Base-by-base conservation (phyloP, 768 basidiomycete species). In the Coprinopsis sp. region DNA sequence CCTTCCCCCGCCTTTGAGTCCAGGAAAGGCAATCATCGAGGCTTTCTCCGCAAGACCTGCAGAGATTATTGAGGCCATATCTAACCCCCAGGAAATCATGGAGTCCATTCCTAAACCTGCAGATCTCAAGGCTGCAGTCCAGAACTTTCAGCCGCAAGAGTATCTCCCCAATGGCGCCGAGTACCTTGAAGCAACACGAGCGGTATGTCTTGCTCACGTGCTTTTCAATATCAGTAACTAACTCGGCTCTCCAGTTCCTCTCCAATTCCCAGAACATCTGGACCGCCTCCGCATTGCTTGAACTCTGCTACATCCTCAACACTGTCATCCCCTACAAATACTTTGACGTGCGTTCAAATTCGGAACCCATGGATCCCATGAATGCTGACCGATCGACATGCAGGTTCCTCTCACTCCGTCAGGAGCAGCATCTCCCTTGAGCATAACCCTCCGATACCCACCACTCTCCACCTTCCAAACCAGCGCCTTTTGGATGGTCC, bases 191-290 rank as follows among this genome's bases (percentile, higher is more conserved):
- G 57, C 62, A 27, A 49, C 72, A 30, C 70, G 68, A 44, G 54
- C 51, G 44, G 76, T 75, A 51, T 46, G 68, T 65, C 40, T n/a
- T 2, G 13, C 44, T 37, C 27, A 16, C 25, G n/a, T n/a, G n/a
- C 37, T 38, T 19, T 23, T 33, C 6, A 39, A 19, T 8, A 19
- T 39, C 24, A 47, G 3, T 25, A 29, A 29, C 18, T 27, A 40
- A 22, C 19, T 51, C 52, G 22, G 40, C 46, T 54, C 25, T n/a
- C n/a, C n/a, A 50, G 43, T 3, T 23, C 44, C n/a, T 8, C 12
- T 34, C 8, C 45, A 78, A 84, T 76, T 78, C 84, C 1, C 69
- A 68, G 29, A 80, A 81, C 48, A 79, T 87, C 34, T 80, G 76
- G 69, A 68, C 70, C 16, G 50, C 81, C 33, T 80, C 79, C 0